Evolutionary conservation across 768 basidiomycete species (phyloP).

Genomic region (Kwoniella sp.): DNA sequence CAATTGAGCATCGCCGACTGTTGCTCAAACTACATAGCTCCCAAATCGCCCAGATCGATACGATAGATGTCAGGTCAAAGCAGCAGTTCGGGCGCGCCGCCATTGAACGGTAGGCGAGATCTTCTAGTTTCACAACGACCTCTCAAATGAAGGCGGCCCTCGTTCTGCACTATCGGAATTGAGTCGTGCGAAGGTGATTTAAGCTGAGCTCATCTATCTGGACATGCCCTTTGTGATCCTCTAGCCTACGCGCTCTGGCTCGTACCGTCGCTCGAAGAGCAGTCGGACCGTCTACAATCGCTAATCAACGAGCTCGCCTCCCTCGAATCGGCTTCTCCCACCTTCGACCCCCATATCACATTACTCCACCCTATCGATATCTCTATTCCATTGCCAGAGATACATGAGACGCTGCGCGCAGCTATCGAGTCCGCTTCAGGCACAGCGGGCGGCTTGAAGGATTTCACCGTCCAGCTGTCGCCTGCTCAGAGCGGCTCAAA

Average conservation of each 20-base stretch:
- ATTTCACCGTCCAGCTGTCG: constrained; percentile 4
- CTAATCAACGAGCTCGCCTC: constrained; percentile 27
- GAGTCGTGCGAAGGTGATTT: too few species aligned
- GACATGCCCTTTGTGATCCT: too few species aligned
- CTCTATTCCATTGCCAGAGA: constrained; percentile 6
- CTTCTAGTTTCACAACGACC: not conserved
- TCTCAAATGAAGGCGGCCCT: not conserved
- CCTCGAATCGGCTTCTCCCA: constrained; percentile 15
- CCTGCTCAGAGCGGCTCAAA: constrained; percentile 30
- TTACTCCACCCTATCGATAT: constrained; percentile 29
- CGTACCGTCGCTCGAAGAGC: constrained; percentile 17
- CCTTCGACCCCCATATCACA: constrained; percentile 38
- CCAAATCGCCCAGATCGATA: too few species aligned
- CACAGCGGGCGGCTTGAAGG: not conserved
- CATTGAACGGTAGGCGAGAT: constrained; percentile 5
- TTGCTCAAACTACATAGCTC: too few species aligned
- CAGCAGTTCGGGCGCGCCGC: constrained; percentile 6
- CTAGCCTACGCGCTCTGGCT: constrained; percentile 36
- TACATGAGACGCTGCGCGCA: constrained; percentile 6
- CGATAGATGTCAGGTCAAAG: constrained; percentile 1
- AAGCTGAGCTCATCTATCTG: too few species aligned
- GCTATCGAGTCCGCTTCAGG: constrained; percentile 2
- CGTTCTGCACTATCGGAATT: too few species aligned
- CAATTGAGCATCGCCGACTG: too few species aligned
- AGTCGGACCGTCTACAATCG: constrained; percentile 1